These are phyloP conservation scores for Dictyostelium brefeldianum DNA, from an alignment of 78 protist species.

Conservation along the genomic window DNA sequence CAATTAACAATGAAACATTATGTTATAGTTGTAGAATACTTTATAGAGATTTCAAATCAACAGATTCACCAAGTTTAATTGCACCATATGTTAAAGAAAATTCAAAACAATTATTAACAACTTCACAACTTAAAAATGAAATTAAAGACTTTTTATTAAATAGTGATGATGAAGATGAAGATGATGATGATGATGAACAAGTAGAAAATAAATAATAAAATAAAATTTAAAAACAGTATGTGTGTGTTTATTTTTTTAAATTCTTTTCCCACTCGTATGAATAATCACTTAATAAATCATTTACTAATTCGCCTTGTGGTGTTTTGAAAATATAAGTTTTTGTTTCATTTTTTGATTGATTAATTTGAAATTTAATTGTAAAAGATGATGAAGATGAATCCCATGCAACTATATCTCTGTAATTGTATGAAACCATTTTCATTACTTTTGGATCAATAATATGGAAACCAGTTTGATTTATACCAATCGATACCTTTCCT, in stretches of 20 bases:
- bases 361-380: conserved; percentile 13
- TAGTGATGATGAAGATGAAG: conserved; percentile 4
- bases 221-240: too few relatives aligned
- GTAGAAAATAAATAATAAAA: too few relatives aligned
- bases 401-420: conserved; percentile 69
- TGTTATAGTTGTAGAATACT: conserved; percentile 70
- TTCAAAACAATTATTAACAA: conserved; percentile 20
- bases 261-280: conserved; percentile 38
- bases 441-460: conserved; percentile 76
- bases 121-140: conserved; percentile 41
- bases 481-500: conserved; percentile 64
- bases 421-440: conserved; percentile 68
- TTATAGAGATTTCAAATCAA: conserved; percentile 9
- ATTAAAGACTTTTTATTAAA: conserved; percentile 69
- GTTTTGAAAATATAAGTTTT: conserved; percentile 65
- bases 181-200: too few relatives aligned
- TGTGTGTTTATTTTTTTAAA: conserved; percentile 5
- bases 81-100: conserved; percentile 53
- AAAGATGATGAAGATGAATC: conserved; percentile 34
- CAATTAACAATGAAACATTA: conserved; percentile 29
- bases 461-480: conserved; percentile 67
- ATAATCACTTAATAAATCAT: conserved; percentile 67
- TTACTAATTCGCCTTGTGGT: conserved; percentile 51
- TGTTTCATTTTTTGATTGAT: neutral
- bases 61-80: neutral